Conservation (phyloP, 2,329 filamentous ascomycete genomes). For the Corinectria fuckeliana region DNA sequence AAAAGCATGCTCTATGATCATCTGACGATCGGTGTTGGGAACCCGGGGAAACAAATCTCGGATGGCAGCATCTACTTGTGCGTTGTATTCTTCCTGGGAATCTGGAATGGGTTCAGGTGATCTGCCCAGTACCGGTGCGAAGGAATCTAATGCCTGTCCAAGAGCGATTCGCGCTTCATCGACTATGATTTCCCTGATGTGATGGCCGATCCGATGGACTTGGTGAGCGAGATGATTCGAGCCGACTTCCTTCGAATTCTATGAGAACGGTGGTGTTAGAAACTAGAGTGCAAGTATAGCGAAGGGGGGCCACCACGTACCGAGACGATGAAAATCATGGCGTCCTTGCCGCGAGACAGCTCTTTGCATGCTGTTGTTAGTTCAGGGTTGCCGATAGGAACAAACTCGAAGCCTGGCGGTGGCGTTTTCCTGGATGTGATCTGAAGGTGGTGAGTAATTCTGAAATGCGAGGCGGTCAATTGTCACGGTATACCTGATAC, state of each 20-base stretch:
- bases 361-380: constrained; percentile 69
- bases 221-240: constrained; percentile 56
- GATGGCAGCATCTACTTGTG: constrained; percentile 67
- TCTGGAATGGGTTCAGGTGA: constrained; percentile 65
- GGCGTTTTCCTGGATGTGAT: constrained; percentile 58
- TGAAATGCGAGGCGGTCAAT: constrained; percentile 21
- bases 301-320: constrained; percentile 48
- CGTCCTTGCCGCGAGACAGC: constrained; percentile 65
- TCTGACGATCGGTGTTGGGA: constrained; percentile 67
- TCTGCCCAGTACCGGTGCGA: constrained; percentile 33
- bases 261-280: constrained; percentile 16
- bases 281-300: background rate
- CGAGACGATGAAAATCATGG: constrained; percentile 71
- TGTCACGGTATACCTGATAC: constrained; percentile 57
- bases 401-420: constrained; percentile 67
- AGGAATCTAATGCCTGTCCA: constrained; percentile 36
- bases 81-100: constrained; percentile 65
- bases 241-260: constrained; percentile 42
- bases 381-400: constrained; percentile 67
- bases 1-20: constrained; percentile 69
- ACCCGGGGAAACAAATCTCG: constrained; percentile 70
- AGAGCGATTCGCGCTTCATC: constrained; percentile 55
- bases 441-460: constrained; percentile 48
- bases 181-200: constrained; percentile 65
- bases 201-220: constrained; percentile 65